A percentile compares a stretch with the other conserved stretches of the same genome.
phyloP scores from a whole-genome alignment of 2,329 filamentous ascomycete species.

The Xylaria sp. region DNA sequence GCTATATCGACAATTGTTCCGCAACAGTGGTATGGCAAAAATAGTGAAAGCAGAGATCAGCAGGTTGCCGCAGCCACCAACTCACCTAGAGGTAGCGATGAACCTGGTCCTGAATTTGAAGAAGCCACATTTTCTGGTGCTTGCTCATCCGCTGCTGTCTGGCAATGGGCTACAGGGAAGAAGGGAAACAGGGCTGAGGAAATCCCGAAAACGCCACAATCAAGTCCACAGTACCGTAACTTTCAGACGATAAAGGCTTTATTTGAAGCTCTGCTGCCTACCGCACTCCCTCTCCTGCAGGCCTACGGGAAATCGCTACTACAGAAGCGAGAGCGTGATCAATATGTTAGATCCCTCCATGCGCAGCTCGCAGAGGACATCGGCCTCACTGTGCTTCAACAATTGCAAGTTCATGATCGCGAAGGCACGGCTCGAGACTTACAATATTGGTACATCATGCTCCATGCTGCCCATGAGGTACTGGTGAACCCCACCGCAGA shows the following conservation, averaged over 20 bases:
- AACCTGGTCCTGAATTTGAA: constrained; percentile 41
- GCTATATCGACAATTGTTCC: constrained; percentile 79
- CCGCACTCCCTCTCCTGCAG: constrained; percentile 87
- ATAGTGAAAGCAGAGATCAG: constrained; percentile 39
- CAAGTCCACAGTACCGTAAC: constrained; percentile 70
- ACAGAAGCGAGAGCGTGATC: constrained; percentile 77
- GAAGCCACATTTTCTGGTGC: constrained; percentile 46
- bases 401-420: constrained; percentile 64
- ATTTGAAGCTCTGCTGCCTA: constrained; percentile 80
- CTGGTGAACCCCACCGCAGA: constrained; percentile 72
- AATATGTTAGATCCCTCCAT: constrained; percentile 65
- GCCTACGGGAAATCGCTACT: constrained; percentile 84
- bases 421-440: constrained; percentile 71
- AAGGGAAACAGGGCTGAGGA: constrained; percentile 31
- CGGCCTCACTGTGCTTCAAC: constrained; percentile 74
- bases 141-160: constrained; percentile 43
- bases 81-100: constrained; percentile 28
- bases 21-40: constrained; percentile 65
- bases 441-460: constrained; percentile 83
- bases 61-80: constrained; percentile 29
- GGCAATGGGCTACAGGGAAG: constrained; percentile 43
- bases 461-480: constrained; percentile 81
- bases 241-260: constrained; percentile 80
- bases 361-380: constrained; percentile 71
- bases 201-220: constrained; percentile 44